Evolutionary conservation across 495 filamentous ascomycete genomes (phyloP).

Genomic region (Aspergillus avenaceus): DNA sequence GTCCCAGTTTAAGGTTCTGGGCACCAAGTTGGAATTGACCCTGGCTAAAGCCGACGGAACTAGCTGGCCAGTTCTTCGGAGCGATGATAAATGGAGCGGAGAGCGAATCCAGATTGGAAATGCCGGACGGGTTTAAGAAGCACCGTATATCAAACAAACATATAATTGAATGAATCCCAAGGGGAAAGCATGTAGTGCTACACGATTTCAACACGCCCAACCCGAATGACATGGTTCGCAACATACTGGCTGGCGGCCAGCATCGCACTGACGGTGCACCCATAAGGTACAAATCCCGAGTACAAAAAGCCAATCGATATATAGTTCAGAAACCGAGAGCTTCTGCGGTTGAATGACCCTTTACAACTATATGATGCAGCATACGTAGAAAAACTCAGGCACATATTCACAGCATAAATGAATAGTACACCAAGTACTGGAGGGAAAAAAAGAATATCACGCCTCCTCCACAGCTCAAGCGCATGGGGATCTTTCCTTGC

Average conservation of each 20-base stretch:
- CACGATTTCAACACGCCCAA: no score
- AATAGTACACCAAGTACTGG: constrained; percentile 3
- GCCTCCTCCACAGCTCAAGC: constrained; percentile 47
- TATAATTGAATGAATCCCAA: no score
- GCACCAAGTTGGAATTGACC: constrained; percentile 90
- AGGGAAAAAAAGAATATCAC: constrained; percentile 29
- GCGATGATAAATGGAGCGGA: constrained; percentile 72
- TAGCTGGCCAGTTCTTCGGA: constrained; percentile 87
- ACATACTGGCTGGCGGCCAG: no score
- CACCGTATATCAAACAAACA: background rate
- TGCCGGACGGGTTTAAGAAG: constrained; percentile 60
- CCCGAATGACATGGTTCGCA: no score
- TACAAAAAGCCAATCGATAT: no score
- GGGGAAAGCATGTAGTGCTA: no score
- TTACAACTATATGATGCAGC: no score
- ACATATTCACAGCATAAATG: background rate
- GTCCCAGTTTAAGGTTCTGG: constrained; percentile 78
- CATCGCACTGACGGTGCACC: no score
- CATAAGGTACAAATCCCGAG: no score
- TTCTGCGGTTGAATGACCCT: no score
- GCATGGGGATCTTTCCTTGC: constrained; percentile 40
- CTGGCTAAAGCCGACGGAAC: constrained; percentile 77
- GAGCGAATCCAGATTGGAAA: constrained; percentile 80
- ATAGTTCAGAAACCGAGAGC: no score
- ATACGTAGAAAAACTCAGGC: background rate